phyloP scores from a whole-genome alignment of 352 stramenopile genomes.

The Globisporangium apiculatum region DNA sequence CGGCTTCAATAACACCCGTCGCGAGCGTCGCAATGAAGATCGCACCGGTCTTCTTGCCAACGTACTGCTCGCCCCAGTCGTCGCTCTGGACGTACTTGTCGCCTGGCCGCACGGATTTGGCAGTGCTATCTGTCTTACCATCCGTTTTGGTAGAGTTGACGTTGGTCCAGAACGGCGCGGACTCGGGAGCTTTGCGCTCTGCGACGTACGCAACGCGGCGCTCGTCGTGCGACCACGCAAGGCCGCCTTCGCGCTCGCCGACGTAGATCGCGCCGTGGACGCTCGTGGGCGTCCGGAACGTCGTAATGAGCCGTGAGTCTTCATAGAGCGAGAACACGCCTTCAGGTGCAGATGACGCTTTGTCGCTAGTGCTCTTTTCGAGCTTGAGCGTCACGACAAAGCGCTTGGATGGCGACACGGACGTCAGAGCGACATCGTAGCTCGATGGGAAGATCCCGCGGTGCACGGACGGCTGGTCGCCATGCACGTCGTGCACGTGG shows the following conservation, averaged over 20 bases:
- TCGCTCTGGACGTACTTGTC: slow-evolving; percentile 67
- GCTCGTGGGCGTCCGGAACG: slow-evolving; percentile 63
- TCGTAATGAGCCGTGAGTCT: slow-evolving; percentile 25
- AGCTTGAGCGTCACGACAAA: slow-evolving; percentile 55
- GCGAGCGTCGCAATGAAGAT: slow-evolving; percentile 64
- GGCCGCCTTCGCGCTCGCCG: slow-evolving; percentile 59
- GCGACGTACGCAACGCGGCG: slow-evolving; percentile 65
- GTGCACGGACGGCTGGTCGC: slow-evolving; percentile 17
- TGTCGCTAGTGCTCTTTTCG: slow-evolving; percentile 24
- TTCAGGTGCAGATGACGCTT: slow-evolving; percentile 15
- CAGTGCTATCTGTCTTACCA: neutral
- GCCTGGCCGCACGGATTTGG: slow-evolving; percentile 17
- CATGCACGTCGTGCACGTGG: slow-evolving; percentile 20
- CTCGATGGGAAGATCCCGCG: slow-evolving; percentile 25
- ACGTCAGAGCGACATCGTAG: slow-evolving; percentile 36
- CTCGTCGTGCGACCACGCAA: slow-evolving; percentile 74
- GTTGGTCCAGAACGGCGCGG: slow-evolving; percentile 47
- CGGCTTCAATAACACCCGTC: slow-evolving; percentile 55
- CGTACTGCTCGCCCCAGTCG: slow-evolving; percentile 84
- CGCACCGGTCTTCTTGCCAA: slow-evolving; percentile 55
- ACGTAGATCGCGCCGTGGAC: slow-evolving; percentile 65
- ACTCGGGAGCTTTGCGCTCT: slow-evolving; percentile 39
- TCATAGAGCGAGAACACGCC: slow-evolving; percentile 53
- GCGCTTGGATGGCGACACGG: slow-evolving; percentile 43
- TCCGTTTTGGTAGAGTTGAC: slow-evolving; percentile 34